Evolutionary conservation across 108 stramenopile species (phyloP).

Genomic region (Skeletonema potamos): DNA sequence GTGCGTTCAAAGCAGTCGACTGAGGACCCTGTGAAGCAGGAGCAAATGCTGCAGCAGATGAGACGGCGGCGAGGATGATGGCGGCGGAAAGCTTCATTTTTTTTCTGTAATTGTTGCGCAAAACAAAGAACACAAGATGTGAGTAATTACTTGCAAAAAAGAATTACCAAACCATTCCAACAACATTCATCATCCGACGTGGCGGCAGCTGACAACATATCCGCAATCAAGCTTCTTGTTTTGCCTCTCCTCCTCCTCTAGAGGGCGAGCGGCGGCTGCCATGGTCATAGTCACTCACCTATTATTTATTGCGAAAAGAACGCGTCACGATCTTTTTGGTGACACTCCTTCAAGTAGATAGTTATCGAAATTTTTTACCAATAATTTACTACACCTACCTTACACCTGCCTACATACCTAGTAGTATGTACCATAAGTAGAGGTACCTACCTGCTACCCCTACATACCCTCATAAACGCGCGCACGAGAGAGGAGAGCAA

Average conservation of each 20-base stretch:
- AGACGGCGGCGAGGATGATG: constrained; percentile 27
- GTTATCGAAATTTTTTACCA: neutral
- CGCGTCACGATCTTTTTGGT: neutral
- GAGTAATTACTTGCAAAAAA: neutral
- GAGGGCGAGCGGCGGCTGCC: neutral
- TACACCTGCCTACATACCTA: too few relatives aligned
- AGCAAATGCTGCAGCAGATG: constrained; percentile 42
- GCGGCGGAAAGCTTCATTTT: constrained; percentile 47
- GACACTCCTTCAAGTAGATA: neutral
- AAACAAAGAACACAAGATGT: neutral
- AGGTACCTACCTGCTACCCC: too few relatives aligned
- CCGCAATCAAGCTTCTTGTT: neutral
- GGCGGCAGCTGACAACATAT: neutral
- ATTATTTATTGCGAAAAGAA: neutral
- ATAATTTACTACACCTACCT: too few relatives aligned
- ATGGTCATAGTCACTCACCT: neutral
- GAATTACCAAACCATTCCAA: too few relatives aligned
- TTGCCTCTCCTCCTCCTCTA: neutral
- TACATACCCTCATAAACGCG: too few relatives aligned
- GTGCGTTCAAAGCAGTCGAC: constrained; percentile 56
- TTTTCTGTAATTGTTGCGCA: neutral
- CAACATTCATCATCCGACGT: neutral
- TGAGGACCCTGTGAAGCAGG: constrained; percentile 22
- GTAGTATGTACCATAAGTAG: too few relatives aligned
- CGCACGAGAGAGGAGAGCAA: too few relatives aligned